phyloP scores from a whole-genome alignment of 108 stramenopile species.

The Cyclostephanos tholiformis region DNA sequence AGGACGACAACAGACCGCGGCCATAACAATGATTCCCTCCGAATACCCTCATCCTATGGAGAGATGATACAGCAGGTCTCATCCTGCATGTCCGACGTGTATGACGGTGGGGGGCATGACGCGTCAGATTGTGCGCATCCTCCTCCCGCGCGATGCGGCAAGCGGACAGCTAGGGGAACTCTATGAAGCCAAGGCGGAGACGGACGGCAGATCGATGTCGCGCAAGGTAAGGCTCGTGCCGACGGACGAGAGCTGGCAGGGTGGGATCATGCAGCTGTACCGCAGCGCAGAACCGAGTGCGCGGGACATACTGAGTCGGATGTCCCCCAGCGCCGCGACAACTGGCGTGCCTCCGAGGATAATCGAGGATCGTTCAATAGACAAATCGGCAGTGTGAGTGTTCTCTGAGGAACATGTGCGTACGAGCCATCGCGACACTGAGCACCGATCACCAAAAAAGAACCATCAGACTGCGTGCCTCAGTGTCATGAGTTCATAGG shows the following conservation, averaged over 20 bases:
- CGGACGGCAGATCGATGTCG: background rate
- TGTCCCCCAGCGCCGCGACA: slow-evolving; percentile 38
- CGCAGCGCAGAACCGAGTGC: slow-evolving; percentile 69
- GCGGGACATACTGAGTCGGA: slow-evolving; percentile 60
- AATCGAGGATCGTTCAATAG: slow-evolving; percentile 80
- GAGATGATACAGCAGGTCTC: slow-evolving; percentile 80
- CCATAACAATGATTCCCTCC: slow-evolving; percentile 36
- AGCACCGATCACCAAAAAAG: too few species aligned
- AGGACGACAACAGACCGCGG: too few species aligned
- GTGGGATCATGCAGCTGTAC: slow-evolving; percentile 90
- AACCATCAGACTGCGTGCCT: too few species aligned
- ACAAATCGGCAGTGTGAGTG: too few species aligned
- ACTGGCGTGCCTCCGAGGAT: slow-evolving; percentile 74
- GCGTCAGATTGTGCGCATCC: slow-evolving; percentile 76
- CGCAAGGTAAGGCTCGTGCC: slow-evolving; percentile 65
- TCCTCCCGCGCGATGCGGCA: slow-evolving; percentile 69
- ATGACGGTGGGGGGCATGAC: slow-evolving; percentile 42
- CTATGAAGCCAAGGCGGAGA: slow-evolving; percentile 59
- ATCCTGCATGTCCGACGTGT: slow-evolving; percentile 69
- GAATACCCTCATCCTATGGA: slow-evolving; percentile 68
- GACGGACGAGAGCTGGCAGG: slow-evolving; percentile 89
- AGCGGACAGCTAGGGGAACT: slow-evolving; percentile 61
- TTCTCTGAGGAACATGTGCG: too few species aligned
- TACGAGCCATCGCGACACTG: too few species aligned
- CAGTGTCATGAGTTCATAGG: too few species aligned